Evolutionary conservation across 805 yeast genomes (phyloP).

Genomic region (Sugiyamaella mastotermitis): DNA sequence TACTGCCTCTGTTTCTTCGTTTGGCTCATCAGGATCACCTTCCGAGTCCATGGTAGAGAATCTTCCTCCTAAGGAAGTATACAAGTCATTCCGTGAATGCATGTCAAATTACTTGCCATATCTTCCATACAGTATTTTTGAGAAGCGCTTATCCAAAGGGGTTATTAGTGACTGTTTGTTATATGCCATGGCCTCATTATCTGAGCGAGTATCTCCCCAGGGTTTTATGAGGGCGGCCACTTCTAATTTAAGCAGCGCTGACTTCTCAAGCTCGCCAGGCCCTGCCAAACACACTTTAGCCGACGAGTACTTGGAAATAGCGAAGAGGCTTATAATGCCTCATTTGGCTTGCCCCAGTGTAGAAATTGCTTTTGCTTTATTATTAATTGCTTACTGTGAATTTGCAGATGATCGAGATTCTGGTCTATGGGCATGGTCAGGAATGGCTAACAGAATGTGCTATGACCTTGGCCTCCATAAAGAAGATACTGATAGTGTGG

Average conservation of each 20-base stretch:
- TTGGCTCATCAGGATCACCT: too few relatives aligned
- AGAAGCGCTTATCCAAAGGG: constrained; percentile 17
- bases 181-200: constrained; percentile 24
- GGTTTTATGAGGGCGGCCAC: constrained; percentile 5
- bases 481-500: constrained; percentile 14
- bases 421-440: constrained; percentile 27
- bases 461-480: constrained; percentile 25
- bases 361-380: constrained; percentile 23
- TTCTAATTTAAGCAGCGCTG: neutral
- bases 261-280: neutral
- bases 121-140: constrained; percentile 17
- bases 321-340: constrained; percentile 22
- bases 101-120: constrained; percentile 23
- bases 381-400: constrained; percentile 25
- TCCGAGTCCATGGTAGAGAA: constrained; percentile 1
- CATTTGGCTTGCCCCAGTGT: constrained; percentile 23
- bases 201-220: constrained; percentile 13
- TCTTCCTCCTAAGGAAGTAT: constrained; percentile 13
- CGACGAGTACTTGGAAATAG: constrained; percentile 20
- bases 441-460: constrained; percentile 28
- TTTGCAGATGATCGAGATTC: constrained; percentile 25
- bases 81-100: constrained; percentile 16
- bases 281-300: constrained; percentile 10
- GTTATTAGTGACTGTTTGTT: constrained; percentile 21
- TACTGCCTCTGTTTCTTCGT: neutral